phyloP scores from a whole-genome alignment of 2,329 filamentous ascomycete species.

The Bipolaris bicolor region DNA sequence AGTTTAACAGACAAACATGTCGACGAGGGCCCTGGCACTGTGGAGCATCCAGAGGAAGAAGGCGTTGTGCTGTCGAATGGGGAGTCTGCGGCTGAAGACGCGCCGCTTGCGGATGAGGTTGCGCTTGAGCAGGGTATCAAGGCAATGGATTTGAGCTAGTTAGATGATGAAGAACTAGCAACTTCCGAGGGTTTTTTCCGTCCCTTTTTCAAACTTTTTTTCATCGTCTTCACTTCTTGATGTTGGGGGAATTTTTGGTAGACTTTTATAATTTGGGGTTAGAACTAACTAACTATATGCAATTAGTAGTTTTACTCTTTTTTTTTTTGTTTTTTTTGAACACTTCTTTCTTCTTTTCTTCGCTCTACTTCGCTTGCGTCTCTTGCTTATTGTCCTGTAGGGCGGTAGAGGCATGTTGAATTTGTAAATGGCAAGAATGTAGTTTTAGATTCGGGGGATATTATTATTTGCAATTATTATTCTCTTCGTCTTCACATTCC shows the following conservation, averaged over 20 bases:
- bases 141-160: not conserved
- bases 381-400: no score
- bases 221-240: not conserved
- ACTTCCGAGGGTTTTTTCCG: not conserved
- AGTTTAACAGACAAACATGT: constrained; percentile 8
- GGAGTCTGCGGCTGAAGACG: constrained; percentile 13
- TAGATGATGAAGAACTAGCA: not conserved
- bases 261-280: no score
- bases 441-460: no score
- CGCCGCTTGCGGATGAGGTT: constrained; percentile 1
- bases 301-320: no score
- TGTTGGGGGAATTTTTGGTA: no score
- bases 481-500: no score
- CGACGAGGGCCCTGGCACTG: constrained; percentile 22
- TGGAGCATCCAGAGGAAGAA: constrained; percentile 12
- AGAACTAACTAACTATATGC: no score
- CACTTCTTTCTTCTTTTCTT: no score
- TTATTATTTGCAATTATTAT: no score
- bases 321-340: no score
- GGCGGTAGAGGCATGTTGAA: no score
- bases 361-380: no score
- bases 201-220: not conserved
- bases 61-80: constrained; percentile 22
- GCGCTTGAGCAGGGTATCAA: not conserved
- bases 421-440: not conserved